Percentiles rank a stretch among this genome's conserved stretches.
phyloP scores from a whole-genome alignment of 495 filamentous ascomycete species.

The Achaetomiella virescens region DNA sequence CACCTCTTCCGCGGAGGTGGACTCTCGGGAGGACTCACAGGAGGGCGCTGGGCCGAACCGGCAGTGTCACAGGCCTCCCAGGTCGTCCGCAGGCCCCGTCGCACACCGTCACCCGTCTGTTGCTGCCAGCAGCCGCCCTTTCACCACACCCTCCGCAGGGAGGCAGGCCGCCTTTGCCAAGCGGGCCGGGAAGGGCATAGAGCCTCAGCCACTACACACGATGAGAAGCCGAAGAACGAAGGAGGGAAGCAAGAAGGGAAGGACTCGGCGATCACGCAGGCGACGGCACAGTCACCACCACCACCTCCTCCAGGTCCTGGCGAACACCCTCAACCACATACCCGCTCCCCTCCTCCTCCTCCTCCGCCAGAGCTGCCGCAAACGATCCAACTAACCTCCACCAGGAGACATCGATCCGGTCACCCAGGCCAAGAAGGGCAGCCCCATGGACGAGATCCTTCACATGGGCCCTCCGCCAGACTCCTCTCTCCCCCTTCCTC shows the following conservation, averaged over 20 bases:
- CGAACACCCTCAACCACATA: neutral
- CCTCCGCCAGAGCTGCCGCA: neutral
- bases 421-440: constrained; percentile 24
- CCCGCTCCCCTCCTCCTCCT: neutral
- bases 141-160: constrained; percentile 29
- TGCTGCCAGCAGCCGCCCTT: constrained; percentile 24
- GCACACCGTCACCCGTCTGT: constrained; percentile 14
- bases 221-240: neutral
- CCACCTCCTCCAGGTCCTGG: neutral
- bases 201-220: constrained; percentile 34
- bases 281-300: neutral
- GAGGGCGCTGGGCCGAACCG: constrained; percentile 33
- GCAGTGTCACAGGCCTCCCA: constrained; percentile 17
- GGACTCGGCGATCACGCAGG: neutral
- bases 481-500: constrained; percentile 30
- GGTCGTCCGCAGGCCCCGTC: constrained; percentile 13
- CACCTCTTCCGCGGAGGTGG: constrained; percentile 61
- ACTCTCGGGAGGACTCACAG: constrained; percentile 7
- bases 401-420: constrained; percentile 13
- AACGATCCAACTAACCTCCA: constrained; percentile 23
- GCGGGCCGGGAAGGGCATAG: constrained; percentile 60
- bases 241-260: neutral
- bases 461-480: constrained; percentile 48
- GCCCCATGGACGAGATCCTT: constrained; percentile 60
- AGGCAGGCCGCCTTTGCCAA: constrained; percentile 34